phyloP scores from a whole-genome alignment of 345 rosid genomes.

The Combretum micranthum region DNA sequence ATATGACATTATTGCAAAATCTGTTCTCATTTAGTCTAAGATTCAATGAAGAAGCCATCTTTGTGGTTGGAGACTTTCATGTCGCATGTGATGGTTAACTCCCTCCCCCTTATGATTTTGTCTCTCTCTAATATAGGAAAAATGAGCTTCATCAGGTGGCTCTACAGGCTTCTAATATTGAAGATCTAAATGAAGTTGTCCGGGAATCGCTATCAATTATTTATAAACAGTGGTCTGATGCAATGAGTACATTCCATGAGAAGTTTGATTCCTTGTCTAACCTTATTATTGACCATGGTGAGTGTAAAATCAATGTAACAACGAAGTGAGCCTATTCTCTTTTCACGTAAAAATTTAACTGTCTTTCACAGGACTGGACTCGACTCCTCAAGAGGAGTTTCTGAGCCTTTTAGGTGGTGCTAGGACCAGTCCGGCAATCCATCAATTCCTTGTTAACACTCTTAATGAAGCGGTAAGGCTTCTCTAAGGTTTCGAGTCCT shows the following conservation, averaged over 20 bases:
- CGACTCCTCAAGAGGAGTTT: conserved; percentile 91
- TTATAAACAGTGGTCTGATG: conserved; percentile 86
- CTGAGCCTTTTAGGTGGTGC: conserved; percentile 88
- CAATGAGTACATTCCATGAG: conserved; percentile 63
- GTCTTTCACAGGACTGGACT: conserved; percentile 57
- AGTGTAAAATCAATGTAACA: conserved; percentile 3
- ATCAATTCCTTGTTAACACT: conserved; percentile 82
- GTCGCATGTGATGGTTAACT: not conserved
- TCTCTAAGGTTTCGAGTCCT: conserved; percentile 3
- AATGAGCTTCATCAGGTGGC: conserved; percentile 94
- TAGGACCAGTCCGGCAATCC: conserved; percentile 81
- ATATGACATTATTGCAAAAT: no score
- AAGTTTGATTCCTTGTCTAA: conserved; percentile 72
- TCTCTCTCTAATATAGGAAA: conserved; percentile 38
- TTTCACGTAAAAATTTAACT: conserved; percentile 12
- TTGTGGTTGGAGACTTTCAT: not conserved
- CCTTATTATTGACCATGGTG: conserved; percentile 72
- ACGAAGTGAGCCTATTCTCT: conserved; percentile 6
- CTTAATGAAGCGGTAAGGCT: conserved; percentile 73
- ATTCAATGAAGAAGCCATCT: no score
- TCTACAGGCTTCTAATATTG: conserved; percentile 81
- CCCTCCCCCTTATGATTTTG: not conserved
- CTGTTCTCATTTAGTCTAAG: no score
- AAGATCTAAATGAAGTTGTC: conserved; percentile 76
- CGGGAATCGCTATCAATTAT: conserved; percentile 68